phyloP scores from a whole-genome alignment of 2,329 filamentous ascomycete genomes.

The Pseudocercospora eumusae region DNA sequence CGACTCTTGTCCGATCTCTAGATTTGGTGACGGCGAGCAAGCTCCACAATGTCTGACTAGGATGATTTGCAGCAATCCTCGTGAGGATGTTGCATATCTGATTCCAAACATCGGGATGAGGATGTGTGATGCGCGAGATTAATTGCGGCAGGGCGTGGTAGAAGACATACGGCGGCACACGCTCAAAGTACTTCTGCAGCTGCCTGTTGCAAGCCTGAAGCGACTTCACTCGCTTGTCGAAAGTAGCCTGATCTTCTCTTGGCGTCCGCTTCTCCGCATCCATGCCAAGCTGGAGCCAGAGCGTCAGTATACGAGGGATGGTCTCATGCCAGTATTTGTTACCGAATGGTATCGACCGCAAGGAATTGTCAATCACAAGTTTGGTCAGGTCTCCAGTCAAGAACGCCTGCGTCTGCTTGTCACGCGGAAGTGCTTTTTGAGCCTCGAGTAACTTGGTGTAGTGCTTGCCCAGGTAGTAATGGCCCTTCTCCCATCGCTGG shows the following conservation, averaged over 20 bases:
- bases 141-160: constrained; percentile 88
- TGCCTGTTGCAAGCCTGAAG: constrained; percentile 71
- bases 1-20: constrained; percentile 67
- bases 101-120: constrained; percentile 74
- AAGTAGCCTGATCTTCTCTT: constrained; percentile 50
- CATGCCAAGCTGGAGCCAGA: constrained; percentile 91
- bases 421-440: constrained; percentile 72
- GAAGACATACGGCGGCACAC: constrained; percentile 74
- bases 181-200: constrained; percentile 74
- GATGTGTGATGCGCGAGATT: constrained; percentile 91
- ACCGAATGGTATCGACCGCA: constrained; percentile 81
- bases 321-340: constrained; percentile 97
- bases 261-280: constrained; percentile 53
- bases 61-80: constrained; percentile 83
- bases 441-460: constrained; percentile 96
- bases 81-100: constrained; percentile 76
- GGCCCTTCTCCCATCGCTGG: constrained; percentile 87
- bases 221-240: constrained; percentile 60
- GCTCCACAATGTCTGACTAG: constrained; percentile 89
- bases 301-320: constrained; percentile 82
- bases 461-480: constrained; percentile 94
- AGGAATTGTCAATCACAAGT: constrained; percentile 89
- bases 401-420: constrained; percentile 62
- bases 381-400: constrained; percentile 81
- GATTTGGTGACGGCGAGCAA: constrained; percentile 84